Conservation (phyloP, 176 grass and related monocot species). For the Oryza meyeriana region DNA sequence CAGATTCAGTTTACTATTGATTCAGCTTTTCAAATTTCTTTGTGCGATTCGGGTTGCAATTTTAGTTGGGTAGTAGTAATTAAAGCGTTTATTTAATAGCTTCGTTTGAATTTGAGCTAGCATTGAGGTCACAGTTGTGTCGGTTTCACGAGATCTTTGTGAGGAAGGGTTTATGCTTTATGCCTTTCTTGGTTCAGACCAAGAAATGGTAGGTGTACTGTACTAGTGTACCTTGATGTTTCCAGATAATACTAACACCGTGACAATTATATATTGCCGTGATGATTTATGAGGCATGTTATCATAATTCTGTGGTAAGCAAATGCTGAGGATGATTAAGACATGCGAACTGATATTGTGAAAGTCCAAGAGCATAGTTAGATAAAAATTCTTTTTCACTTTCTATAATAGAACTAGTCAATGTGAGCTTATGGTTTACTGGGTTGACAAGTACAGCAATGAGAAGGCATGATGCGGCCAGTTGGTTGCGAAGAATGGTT, state of each 20-base stretch:
- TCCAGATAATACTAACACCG: background rate
- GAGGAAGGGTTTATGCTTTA: background rate
- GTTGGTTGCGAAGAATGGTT: conserved; percentile 77
- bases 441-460: conserved; percentile 37
- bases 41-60: background rate
- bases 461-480: conserved; percentile 63
- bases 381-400: background rate
- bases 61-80: background rate
- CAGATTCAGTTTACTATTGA: background rate
- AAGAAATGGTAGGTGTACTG: background rate
- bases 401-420: background rate
- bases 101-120: background rate
- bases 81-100: background rate
- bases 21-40: conserved; percentile 4
- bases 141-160: background rate
- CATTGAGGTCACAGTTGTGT: background rate
- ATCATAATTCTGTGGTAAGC: background rate
- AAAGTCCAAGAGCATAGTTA: background rate
- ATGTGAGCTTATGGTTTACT: background rate
- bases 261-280: background rate
- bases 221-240: background rate
- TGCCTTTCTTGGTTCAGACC: background rate
- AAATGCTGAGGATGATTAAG: background rate
- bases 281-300: background rate
- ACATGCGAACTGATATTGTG: background rate